Percentiles rank a stretch among this genome's conserved stretches.
phyloP scores from a whole-genome alignment of 345 rosid genomes.

The Schrenkiella parvula region DNA sequence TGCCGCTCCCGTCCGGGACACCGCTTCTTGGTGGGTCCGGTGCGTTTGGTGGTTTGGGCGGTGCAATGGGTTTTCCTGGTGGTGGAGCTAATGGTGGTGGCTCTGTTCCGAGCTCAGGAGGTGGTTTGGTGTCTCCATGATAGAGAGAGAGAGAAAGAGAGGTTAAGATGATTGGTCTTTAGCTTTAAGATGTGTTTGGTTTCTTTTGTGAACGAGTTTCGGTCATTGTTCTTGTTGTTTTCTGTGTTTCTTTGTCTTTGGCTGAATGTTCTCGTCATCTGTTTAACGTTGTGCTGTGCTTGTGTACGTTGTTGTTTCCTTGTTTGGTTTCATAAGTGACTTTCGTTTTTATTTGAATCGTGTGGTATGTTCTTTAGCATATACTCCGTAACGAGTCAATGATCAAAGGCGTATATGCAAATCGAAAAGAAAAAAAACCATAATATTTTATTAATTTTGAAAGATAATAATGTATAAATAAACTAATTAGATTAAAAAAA shows the following conservation, averaged over 20 bases:
- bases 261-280: background rate
- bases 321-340: background rate
- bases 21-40: conserved; percentile 30
- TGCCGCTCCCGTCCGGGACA: conserved; percentile 23
- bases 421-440: no score
- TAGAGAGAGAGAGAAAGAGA: background rate
- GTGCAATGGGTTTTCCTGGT: conserved; percentile 25
- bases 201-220: background rate
- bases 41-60: conserved; percentile 30
- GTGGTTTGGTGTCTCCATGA: conserved; percentile 26
- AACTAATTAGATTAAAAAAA: no score
- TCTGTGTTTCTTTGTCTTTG: background rate
- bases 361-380: background rate
- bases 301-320: background rate
- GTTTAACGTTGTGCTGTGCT: background rate
- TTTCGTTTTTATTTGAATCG: background rate
- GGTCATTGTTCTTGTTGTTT: background rate
- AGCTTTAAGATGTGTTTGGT: background rate
- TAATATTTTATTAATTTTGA: no score
- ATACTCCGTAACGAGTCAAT: background rate
- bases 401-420: no score
- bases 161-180: background rate
- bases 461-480: no score
- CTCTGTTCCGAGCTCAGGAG: conserved; percentile 16
- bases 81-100: conserved; percentile 19